Evolutionary conservation across 805 yeast genomes (phyloP).

Genomic region (Torulaspora maleeae): DNA sequence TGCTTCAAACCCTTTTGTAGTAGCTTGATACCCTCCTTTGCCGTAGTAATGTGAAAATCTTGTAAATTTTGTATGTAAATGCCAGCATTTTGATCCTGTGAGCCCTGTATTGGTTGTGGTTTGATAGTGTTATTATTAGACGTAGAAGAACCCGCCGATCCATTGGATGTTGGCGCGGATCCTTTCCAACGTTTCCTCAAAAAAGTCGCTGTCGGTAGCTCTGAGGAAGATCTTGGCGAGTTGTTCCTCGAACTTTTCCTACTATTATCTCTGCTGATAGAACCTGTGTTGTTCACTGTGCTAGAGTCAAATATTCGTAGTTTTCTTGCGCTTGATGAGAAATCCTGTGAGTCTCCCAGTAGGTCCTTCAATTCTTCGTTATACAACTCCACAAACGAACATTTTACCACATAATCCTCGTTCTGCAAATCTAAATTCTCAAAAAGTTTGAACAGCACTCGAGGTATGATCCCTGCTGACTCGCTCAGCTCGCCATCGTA

Average conservation of each 20-base stretch:
- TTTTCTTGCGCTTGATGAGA: constrained; percentile 38
- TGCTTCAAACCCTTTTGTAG: constrained; percentile 53
- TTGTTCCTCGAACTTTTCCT: constrained; percentile 22
- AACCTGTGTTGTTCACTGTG: not conserved
- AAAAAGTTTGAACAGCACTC: constrained; percentile 55
- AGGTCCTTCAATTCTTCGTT: constrained; percentile 82
- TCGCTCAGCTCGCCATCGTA: constrained; percentile 37
- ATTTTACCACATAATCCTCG: constrained; percentile 60
- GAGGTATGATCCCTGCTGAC: constrained; percentile 63
- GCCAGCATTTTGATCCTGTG: constrained; percentile 24
- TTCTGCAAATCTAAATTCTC: constrained; percentile 39
- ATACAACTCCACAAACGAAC: constrained; percentile 80
- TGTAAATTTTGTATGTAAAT: constrained; percentile 61
- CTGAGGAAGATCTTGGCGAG: constrained; percentile 23
- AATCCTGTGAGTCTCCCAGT: constrained; percentile 35
- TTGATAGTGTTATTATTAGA: constrained; percentile 1
- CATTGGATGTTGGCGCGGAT: constrained; percentile 2
- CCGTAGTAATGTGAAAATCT: constrained; percentile 52
- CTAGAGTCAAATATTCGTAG: constrained; percentile 49
- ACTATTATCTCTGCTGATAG: constrained; percentile 12
- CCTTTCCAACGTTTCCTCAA: constrained; percentile 13
- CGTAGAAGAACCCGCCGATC: not conserved
- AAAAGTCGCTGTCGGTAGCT: constrained; percentile 11
- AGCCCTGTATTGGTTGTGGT: constrained; percentile 11
- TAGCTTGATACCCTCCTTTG: constrained; percentile 52